Evolutionary conservation across 2,329 filamentous ascomycete genomes (phyloP).

Genomic region (Monilinia laxa): DNA sequence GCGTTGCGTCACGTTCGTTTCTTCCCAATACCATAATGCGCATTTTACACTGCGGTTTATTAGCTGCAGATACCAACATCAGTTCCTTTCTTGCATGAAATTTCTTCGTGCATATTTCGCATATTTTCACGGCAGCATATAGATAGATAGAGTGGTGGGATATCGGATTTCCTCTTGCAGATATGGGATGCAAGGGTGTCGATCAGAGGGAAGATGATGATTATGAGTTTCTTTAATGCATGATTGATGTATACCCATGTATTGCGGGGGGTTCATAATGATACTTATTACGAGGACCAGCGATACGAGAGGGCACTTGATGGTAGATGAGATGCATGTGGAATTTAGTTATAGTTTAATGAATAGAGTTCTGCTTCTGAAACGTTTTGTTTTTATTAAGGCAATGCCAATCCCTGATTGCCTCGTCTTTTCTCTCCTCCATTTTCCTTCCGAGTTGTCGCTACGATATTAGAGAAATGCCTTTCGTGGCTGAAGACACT

Average conservation of each 20-base stretch:
- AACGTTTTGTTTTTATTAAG: too few relatives aligned
- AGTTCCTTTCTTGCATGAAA: background rate
- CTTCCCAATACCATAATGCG: background rate
- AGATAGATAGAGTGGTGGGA: background rate
- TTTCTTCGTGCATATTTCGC: background rate
- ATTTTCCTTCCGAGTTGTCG: too few relatives aligned
- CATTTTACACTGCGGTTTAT: background rate
- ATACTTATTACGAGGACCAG: background rate
- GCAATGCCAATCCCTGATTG: too few relatives aligned
- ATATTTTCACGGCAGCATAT: background rate
- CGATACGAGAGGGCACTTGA: too few relatives aligned
- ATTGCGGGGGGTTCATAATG: background rate
- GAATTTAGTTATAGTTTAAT: too few relatives aligned
- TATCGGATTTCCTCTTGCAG: background rate
- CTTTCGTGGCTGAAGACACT: too few relatives aligned
- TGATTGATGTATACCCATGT: background rate
- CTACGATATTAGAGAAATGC: too few relatives aligned
- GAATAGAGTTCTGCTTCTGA: too few relatives aligned
- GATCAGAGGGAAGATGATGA: background rate
- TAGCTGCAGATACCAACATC: background rate
- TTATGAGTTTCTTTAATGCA: background rate
- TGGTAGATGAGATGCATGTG: too few relatives aligned
- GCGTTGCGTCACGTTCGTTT: background rate
- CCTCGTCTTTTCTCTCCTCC: too few relatives aligned
- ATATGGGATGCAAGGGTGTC: background rate